Evolutionary conservation across 305 asterid species (phyloP), one percentile per base, ranked within the genome.

Genomic region (Solanum hybrid): DNA sequence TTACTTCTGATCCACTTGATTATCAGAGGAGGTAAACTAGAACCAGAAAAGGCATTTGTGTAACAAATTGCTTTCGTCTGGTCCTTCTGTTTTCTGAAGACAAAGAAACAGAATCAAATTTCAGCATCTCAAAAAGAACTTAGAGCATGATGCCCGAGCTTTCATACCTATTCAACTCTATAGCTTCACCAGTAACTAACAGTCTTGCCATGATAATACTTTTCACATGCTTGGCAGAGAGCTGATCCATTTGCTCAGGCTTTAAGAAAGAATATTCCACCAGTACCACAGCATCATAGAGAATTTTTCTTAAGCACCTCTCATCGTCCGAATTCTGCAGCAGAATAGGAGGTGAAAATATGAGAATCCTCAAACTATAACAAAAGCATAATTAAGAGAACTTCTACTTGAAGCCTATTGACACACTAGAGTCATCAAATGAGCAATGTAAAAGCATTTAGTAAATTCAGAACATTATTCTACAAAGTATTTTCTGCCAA

Each of bases 221-320:
- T 89, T 93, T 94, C 40, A 87, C 94, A 87, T 91, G 94, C 93
- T 90, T 90, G 88, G 78, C 91, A 29, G 98, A 91, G 46, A 96
- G 93, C 89, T 87, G 86, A 89, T 89, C 93, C 94, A 95, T 76
- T 90, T 90, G 92, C 89, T 91, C 92, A 4, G 95, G 95, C 87
- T 84, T 84, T 57, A 96, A 95, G 91, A 96, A 96, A 79, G 96
- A 92, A 91, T 96, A 96, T 8, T 95, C 97, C 76, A 92, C 96
- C 90, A 95, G 91, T 86, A 94, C 51, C 46, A 93, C 90, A 26
- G 95, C 92, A 86, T 95, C 96, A 82, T 93, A 92, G 81, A 95
- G 93, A 73, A 95, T 86, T 40, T 94, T 91, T 92, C 94, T 93
- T 91, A 95, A 90, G 67, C 37, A 89, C 77, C 78, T 89, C 88